Evolutionary conservation across 495 filamentous ascomycete species (phyloP).

Genomic region (Neurospora sp.): DNA sequence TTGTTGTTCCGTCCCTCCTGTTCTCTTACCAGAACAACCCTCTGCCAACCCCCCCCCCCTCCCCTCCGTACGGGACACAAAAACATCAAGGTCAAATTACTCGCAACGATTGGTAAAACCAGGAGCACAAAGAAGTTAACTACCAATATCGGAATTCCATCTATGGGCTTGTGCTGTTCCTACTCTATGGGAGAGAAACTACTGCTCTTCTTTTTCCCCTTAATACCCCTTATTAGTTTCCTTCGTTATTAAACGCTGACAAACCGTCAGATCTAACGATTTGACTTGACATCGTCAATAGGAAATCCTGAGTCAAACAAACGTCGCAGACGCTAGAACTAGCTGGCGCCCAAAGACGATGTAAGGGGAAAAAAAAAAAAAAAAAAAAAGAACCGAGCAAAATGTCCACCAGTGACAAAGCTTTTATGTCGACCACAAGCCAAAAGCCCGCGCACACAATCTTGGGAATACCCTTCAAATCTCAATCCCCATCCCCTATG

Average conservation of each 20-base stretch:
- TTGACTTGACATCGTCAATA: neutral
- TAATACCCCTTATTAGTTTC: neutral
- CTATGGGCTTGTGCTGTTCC: neutral
- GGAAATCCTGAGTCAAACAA: neutral
- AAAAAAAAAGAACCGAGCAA: neutral
- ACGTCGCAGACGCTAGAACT: neutral
- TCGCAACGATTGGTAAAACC: neutral
- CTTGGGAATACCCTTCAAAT: neutral
- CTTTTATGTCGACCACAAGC: neutral
- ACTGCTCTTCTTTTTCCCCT: neutral
- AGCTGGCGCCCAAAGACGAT: neutral
- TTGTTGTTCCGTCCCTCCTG: too few relatives aligned
- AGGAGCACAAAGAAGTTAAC: neutral
- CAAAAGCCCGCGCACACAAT: neutral
- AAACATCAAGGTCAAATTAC: neutral
- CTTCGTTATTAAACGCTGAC: neutral
- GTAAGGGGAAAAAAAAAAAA: neutral
- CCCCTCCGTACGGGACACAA: too few relatives aligned
- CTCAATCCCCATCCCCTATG: neutral
- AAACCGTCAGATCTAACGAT: neutral
- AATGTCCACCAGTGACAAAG: neutral
- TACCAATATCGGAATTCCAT: neutral
- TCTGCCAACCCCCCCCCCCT: too few relatives aligned
- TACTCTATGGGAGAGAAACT: neutral
- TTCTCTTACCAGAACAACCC: too few relatives aligned